phyloP scores from a whole-genome alignment of 176 grass and related monocot genomes.

The Musa schizocarpa region DNA sequence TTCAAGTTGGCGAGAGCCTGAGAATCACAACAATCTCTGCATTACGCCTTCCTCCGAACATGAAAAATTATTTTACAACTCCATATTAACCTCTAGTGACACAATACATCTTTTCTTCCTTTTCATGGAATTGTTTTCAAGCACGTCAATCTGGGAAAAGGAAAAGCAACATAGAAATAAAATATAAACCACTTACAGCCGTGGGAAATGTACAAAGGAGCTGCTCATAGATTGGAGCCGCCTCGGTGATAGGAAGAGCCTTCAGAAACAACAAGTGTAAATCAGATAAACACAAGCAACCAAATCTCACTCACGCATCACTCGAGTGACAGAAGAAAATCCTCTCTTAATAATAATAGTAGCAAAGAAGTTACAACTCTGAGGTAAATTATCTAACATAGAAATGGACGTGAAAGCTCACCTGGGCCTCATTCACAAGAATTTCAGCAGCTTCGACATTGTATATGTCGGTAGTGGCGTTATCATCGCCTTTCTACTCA shows the following conservation, averaged over 20 bases:
- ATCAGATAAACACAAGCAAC: not conserved
- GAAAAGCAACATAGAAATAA: no score
- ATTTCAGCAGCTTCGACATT: slow-evolving; percentile 75
- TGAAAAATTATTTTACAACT: no score
- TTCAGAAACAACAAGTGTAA: slow-evolving; percentile 20
- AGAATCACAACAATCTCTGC: no score
- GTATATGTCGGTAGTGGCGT: slow-evolving; percentile 36
- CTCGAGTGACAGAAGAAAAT: not conserved
- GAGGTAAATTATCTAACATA: not conserved
- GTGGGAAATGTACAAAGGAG: slow-evolving; percentile 77
- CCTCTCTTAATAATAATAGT: not conserved
- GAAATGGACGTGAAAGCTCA: slow-evolving; percentile 17
- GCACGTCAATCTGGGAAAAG: not conserved
- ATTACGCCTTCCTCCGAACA: no score
- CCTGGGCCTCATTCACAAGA: slow-evolving; percentile 64
- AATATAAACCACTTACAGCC: slow-evolving; percentile 29
- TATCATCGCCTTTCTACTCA: slow-evolving; percentile 8
- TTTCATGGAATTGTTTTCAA: not conserved
- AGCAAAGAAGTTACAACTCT: not conserved
- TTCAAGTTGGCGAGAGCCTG: no score
- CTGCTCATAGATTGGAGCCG: slow-evolving; percentile 35
- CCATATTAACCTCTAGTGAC: no score
- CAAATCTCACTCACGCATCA: not conserved
- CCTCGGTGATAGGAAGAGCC: slow-evolving; percentile 62
- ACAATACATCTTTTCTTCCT: no score